Evolutionary conservation across 441 rosid genomes (phyloP), one percentile per base, ranked within the genome.

Genomic region (Gossypium trilobum): DNA sequence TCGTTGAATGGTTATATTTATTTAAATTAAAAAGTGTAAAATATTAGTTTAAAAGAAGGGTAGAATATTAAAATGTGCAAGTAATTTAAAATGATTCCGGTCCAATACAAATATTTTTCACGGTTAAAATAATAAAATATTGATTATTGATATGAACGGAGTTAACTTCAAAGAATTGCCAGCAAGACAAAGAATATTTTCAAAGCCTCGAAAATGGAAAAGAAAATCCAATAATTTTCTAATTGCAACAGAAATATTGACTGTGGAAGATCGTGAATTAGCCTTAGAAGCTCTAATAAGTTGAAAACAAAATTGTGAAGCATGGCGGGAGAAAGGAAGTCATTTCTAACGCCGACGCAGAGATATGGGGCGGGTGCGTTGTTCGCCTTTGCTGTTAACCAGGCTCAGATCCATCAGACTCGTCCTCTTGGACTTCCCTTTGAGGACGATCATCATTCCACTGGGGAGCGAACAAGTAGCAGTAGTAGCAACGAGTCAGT

Each of bases 291-390:
- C 52, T 70, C 27, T 13, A 51, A 8, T 16, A 14, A 46, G 46
- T 59, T 39, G 17, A 11, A 16, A 7, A 9, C 39, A 33, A 16
- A 29, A 17, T 33, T 8, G 51, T 48, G 59, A 60, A 42, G 2
- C 44, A 73, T 73, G 76, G 71, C 65, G 78, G 76, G 61, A 44
- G 75, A 70, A 65, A 13, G 78, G 73, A 73, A 78, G 76, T 83
- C 92, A 23, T 75, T 81, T 77, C 73, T 90, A 52, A 77, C 90
- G 10, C 58, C 88, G 70, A 86, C 88, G 46, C 91, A 90, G 81
- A 79, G 86, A 70, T 90, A 92, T 80, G 95, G 86, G 0, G 89
- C 88, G 42, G 85, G 85, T 68, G 91, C 93, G 70, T 82, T 94
- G 73, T 87, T 94, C 67, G 90, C 92, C 16, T 86, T 92, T 65